Base-by-base conservation (phyloP, 1,139 yeast species). In the Yamadazyma kanchanaburiensis region DNA sequence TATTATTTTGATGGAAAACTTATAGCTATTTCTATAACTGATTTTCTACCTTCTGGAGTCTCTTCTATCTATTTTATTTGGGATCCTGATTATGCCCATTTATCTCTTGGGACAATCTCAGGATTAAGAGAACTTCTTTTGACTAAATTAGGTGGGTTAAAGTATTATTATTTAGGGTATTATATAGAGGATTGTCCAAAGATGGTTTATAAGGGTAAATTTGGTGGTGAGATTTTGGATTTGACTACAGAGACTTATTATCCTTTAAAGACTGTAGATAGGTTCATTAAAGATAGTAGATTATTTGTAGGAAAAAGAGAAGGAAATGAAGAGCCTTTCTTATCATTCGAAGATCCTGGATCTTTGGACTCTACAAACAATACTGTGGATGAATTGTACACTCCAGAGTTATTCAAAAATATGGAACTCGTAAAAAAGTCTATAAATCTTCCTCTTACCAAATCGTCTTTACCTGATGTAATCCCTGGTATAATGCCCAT, bases 11-110 rank as follows among this genome's bases (percentile, higher is more conserved):
- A 84, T 27, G 77, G 58, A 5, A 66, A 70, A 36, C 59, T 89
- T 19, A 74, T 86, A 23, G 96, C 94, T 0, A 58, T 89, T 20
- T 86, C 87, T 0, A 85, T 88, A 0, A 51, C 84, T 16, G 97
- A 89, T 52, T 61, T 88, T 20, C 53, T 89, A 22, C 95, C 95
- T 0, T 55, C 75, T 12, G 83, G 89, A 0, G 55, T 89, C 0
- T 86, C 95, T 0, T 80, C 95, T 0, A 91, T 89, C 1, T 89
- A 88, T 49, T 83, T 88, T 47, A 77, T 88, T 12, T 87, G 94
- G 86, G 94, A 88, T 49, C 94, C 95, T 0, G 89, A 78, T 37
- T 81, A 69, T 51, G 77, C 80, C 2, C 67, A 75, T 34, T 58
- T 81, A 39, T 81, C 88, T 0, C 55, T 88, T 22, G 97, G 97